Evolutionary conservation across 2,329 filamentous ascomycete genomes (phyloP).

Genomic region (Pseudopithomyces maydicus): DNA sequence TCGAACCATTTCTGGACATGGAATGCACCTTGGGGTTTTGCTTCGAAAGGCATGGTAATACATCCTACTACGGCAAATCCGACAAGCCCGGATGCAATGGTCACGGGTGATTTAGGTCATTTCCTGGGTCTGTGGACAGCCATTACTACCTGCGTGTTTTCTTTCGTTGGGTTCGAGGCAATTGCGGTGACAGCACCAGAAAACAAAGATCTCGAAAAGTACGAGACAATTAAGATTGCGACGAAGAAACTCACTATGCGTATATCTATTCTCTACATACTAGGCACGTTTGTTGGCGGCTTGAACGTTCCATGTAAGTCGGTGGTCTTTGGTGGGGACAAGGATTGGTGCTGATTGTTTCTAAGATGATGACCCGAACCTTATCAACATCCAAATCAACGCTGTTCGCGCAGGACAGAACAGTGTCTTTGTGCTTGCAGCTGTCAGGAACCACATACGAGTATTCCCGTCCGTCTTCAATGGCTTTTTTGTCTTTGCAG

Average conservation of each 20-base stretch:
- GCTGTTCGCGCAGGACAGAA: constrained; percentile 38
- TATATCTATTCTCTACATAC: constrained; percentile 51
- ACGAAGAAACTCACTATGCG: constrained; percentile 51
- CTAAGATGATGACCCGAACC: constrained; percentile 38
- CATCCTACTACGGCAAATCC: constrained; percentile 24
- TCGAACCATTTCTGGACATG: constrained; percentile 40
- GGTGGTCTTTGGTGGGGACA: too few species aligned
- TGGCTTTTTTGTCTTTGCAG: constrained; percentile 53
- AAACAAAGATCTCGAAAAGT: constrained; percentile 47
- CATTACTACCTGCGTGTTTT: constrained; percentile 50
- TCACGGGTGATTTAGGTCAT: constrained; percentile 36
- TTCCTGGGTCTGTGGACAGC: constrained; percentile 50
- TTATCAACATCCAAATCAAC: constrained; percentile 34
- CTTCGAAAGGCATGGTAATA: constrained; percentile 33
- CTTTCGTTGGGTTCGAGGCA: constrained; percentile 51
- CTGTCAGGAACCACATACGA: constrained; percentile 46
- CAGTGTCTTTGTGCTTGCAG: constrained; percentile 48
- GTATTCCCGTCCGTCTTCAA: constrained; percentile 51
- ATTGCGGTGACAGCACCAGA: constrained; percentile 52
- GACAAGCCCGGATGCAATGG: constrained; percentile 24
- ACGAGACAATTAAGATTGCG: constrained; percentile 53
- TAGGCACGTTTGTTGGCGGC: constrained; percentile 43
- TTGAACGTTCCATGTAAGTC: constrained; percentile 5
- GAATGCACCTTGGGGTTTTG: constrained; percentile 40
- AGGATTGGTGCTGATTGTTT: neutral